phyloP scores from a whole-genome alignment of 2,329 filamentous ascomycete genomes.

The Phialophora chinensis region DNA sequence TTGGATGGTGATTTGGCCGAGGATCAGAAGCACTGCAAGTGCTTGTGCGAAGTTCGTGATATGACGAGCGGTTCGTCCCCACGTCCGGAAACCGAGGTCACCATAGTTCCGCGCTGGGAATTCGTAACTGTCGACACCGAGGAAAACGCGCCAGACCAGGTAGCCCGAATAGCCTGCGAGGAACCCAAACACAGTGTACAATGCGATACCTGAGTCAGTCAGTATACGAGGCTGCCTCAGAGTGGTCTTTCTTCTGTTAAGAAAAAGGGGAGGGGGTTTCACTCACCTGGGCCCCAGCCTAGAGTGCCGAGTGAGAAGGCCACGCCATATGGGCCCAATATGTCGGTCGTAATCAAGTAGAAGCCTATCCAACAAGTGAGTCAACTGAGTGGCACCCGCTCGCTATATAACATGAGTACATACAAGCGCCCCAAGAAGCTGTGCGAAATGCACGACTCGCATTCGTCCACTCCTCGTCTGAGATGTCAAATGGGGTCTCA shows the following conservation, averaged over 20 bases:
- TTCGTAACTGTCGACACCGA: constrained; percentile 5
- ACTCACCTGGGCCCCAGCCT: constrained; percentile 1
- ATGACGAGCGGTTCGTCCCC: constrained; percentile 5
- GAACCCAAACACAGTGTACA: constrained; percentile 5
- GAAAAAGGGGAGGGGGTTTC: too few relatives aligned
- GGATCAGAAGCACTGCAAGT: constrained; percentile 3
- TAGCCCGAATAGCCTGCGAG: not conserved
- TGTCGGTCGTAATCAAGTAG: constrained; percentile 13
- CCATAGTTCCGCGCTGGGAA: constrained; percentile 12
- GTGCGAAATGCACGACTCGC: constrained; percentile 15
- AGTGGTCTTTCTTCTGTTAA: too few relatives aligned
- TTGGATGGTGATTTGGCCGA: constrained; percentile 9
- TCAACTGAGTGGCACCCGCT: not conserved
- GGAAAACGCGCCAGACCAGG: constrained; percentile 4
- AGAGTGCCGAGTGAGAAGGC: constrained; percentile 4
- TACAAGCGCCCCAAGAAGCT: constrained; percentile 7
- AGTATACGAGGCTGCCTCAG: too few relatives aligned
- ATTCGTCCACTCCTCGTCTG: constrained; percentile 11
- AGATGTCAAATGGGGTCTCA: not conserved
- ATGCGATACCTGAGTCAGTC: too few relatives aligned
- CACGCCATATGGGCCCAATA: constrained; percentile 9
- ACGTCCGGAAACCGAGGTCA: constrained; percentile 1
- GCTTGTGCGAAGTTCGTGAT: constrained; percentile 1
- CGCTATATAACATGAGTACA: constrained; percentile 8
- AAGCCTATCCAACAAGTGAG: too few relatives aligned